Evolutionary conservation across 2,329 filamentous ascomycete species (phyloP).

Genomic region (Lachnellula suecica): DNA sequence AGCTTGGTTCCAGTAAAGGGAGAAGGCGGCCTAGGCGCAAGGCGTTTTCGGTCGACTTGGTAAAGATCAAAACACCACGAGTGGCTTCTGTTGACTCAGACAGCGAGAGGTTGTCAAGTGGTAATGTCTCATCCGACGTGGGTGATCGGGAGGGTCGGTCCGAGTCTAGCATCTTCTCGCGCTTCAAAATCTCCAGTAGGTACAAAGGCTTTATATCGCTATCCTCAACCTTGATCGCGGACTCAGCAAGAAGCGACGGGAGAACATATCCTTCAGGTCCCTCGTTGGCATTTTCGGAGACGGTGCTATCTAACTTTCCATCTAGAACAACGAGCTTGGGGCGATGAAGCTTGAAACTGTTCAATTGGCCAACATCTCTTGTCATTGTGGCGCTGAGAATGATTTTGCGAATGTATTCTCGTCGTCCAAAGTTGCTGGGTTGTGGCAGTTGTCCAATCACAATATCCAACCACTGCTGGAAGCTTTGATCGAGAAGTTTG

Average conservation of each 20-base stretch:
- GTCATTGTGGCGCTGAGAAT: slow-evolving; percentile 93
- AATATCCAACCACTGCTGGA: slow-evolving; percentile 82
- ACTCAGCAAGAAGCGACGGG: slow-evolving; percentile 63
- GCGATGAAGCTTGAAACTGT: slow-evolving; percentile 67
- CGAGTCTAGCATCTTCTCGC: slow-evolving; percentile 45
- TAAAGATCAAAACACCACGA: slow-evolving; percentile 71
- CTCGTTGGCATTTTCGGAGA: slow-evolving; percentile 25
- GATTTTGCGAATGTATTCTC: slow-evolving; percentile 66
- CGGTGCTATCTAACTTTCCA: too few relatives aligned
- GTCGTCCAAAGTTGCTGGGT: slow-evolving; percentile 11
- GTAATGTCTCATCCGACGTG: neutral
- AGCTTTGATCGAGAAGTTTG: slow-evolving; percentile 85
- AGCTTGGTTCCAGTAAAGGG: slow-evolving; percentile 59
- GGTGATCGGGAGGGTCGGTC: slow-evolving; percentile 3
- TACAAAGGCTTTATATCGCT: slow-evolving; percentile 77
- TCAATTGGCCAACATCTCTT: slow-evolving; percentile 76
- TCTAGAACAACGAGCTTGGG: slow-evolving; percentile 79
- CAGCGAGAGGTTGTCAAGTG: slow-evolving; percentile 8
- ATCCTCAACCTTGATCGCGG: slow-evolving; percentile 67
- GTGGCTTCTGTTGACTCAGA: slow-evolving; percentile 20
- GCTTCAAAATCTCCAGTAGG: slow-evolving; percentile 72
- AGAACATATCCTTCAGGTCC: slow-evolving; percentile 54
- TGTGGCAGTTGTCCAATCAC: slow-evolving; percentile 58
- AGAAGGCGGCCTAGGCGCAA: slow-evolving; percentile 84
- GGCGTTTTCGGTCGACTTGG: slow-evolving; percentile 85